phyloP scores from a whole-genome alignment of 495 filamentous ascomycete species.

The Talaromyces proteolyticus region DNA sequence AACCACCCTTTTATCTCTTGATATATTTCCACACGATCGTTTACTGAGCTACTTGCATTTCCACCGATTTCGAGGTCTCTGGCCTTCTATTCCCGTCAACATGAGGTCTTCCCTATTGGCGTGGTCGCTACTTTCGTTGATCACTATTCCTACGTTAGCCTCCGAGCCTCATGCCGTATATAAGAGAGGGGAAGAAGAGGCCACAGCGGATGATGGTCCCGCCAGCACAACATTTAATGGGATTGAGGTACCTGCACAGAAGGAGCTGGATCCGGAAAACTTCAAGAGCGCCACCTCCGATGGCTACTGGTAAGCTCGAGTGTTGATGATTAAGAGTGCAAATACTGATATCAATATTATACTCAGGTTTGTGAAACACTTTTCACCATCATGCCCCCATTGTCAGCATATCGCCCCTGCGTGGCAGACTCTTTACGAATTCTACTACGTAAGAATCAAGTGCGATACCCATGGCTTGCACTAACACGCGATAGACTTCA shows the following conservation, averaged over 20 bases:
- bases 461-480: neutral
- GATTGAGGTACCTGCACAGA: conserved; percentile 67
- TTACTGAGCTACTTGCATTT: neutral
- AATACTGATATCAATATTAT: no score
- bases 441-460: conserved; percentile 59
- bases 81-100: conserved; percentile 16
- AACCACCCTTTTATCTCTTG: conserved; percentile 12
- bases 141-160: conserved; percentile 31
- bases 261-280: conserved; percentile 50
- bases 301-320: conserved; percentile 56
- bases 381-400: conserved; percentile 73
- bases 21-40: neutral
- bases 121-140: conserved; percentile 36
- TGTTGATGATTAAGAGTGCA: no score
- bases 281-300: conserved; percentile 54
- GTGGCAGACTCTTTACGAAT: conserved; percentile 93
- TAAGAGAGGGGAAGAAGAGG: conserved; percentile 1
- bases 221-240: conserved; percentile 69
- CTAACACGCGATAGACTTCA: conserved; percentile 55
- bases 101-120: conserved; percentile 36
- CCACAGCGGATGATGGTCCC: conserved; percentile 5
- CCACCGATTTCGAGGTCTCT: neutral
- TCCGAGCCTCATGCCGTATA: conserved; percentile 1
- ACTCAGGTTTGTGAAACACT: conserved; percentile 71
- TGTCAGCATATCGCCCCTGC: conserved; percentile 75